Evolutionary conservation across 495 filamentous ascomycete species (phyloP), one percentile per base, ranked within the genome.

Genomic region (Glonium stellatum): DNA sequence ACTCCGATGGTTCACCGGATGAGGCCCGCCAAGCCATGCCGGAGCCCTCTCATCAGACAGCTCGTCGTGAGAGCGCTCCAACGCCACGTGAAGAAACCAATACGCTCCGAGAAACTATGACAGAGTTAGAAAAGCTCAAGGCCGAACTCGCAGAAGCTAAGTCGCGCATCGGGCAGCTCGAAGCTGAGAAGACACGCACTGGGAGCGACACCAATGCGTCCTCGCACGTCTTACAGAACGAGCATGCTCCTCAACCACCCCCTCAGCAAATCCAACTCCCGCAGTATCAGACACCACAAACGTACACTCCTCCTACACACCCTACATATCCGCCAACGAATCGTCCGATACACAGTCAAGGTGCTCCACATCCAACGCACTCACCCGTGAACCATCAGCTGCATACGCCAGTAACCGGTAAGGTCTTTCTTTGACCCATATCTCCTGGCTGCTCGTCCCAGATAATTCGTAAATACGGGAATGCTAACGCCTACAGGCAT

Each of bases 81-180:
- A 56, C 58, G 39, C 46, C 54, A 21, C 60, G 59, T 34, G 54
- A 61, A n/a, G 60, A 54, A 6, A 63, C 11, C 19, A 22, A 41
- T 25, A 54, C 54, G 27, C 60, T 60, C n/a, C 42, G 54, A 22
- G 6, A 18, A 9, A 22, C 13, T 6, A 51, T 51, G 48, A 25
- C 48, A 1, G 64, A 67, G 37, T 36, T 67, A 35, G 61, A 65
- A 55, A 51, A 51, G 52, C 60, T 64, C 44, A 64, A 62, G 49
- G 60, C 47, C 39, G 58, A 64, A 39, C 62, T 67, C 21, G 64
- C 63, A 23, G 64, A 57, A 47, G 61, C 64, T 11, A 63, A 54
- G 36, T 60, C 64, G 6, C 57, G 54, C 0, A 67, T 67, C 21
- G 49, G 56, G 15, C 39, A 63, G 51, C 57, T 67, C 8, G 52